These are phyloP conservation scores for Saraca asoca DNA, from an alignment of 331 rosid species.

Conservation along the genomic window DNA sequence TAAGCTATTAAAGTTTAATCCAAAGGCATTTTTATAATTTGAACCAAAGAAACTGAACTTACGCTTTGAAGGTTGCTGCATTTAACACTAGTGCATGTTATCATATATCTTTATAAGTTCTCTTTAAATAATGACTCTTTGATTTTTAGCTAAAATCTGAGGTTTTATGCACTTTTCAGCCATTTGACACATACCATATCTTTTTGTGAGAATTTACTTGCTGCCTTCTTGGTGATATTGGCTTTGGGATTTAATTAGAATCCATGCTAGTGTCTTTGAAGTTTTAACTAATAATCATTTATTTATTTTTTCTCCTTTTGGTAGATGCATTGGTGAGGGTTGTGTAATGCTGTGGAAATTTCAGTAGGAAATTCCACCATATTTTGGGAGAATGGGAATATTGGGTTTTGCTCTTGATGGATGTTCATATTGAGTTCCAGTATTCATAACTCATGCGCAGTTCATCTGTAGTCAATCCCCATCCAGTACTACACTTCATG, in stretches of 20 bases:
- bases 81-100: not conserved
- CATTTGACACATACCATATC: no score
- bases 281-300: no score
- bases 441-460: not conserved
- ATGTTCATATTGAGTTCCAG: conserved; percentile 6
- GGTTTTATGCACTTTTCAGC: no score
- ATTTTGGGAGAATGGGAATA: not conserved
- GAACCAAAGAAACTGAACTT: not conserved
- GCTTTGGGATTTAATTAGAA: no score
- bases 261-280: no score
- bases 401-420: not conserved
- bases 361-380: conserved; percentile 3
- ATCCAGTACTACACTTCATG: not conserved
- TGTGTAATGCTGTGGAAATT: conserved; percentile 9
- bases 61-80: not conserved
- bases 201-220: no score
- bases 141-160: no score
- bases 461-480: not conserved
- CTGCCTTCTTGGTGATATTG: no score
- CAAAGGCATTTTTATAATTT: not conserved
- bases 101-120: no score
- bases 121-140: no score
- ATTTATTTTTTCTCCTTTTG: no score
- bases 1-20: not conserved
- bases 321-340: conserved; percentile 12